Evolutionary conservation across 2,329 filamentous ascomycete genomes (phyloP).

Genomic region (Plenodomus biglobosus): DNA sequence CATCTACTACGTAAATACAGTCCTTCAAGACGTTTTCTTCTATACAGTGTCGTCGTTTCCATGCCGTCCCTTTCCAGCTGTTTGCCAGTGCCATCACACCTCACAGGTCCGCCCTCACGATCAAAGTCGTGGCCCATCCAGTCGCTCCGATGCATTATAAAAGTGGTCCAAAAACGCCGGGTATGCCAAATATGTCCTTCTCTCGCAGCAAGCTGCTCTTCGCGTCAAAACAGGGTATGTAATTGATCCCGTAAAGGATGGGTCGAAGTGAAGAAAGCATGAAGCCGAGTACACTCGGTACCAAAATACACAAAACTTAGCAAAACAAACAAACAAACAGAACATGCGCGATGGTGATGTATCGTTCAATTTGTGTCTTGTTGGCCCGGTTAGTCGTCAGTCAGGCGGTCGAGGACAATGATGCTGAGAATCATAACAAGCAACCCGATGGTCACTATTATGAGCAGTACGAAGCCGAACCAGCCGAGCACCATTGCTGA

Average conservation of each 20-base stretch:
- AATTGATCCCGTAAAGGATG: constrained; percentile 6
- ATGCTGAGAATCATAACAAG: constrained; percentile 97
- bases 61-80: constrained; percentile 6
- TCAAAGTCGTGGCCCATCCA: not conserved
- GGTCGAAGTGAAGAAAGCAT: constrained; percentile 21
- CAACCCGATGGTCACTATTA: constrained; percentile 92
- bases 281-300: constrained; percentile 30
- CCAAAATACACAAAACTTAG: constrained; percentile 27
- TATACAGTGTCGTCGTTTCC: constrained; percentile 12
- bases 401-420: constrained; percentile 68
- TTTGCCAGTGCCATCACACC: constrained; percentile 4
- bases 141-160: constrained; percentile 18
- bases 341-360: not conserved
- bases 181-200: constrained; percentile 33
- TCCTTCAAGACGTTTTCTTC: constrained; percentile 23
- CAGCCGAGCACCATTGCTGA: constrained; percentile 96
- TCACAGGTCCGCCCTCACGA: constrained; percentile 2
- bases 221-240: constrained; percentile 35
- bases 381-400: constrained; percentile 40
- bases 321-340: constrained; percentile 13
- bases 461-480: constrained; percentile 92
- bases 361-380: not conserved
- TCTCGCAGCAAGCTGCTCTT: constrained; percentile 27
- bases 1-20: constrained; percentile 33
- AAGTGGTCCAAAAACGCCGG: constrained; percentile 27